Conservation (phyloP, 768 basidiomycete species). For the Royoungia palumana region DNA sequence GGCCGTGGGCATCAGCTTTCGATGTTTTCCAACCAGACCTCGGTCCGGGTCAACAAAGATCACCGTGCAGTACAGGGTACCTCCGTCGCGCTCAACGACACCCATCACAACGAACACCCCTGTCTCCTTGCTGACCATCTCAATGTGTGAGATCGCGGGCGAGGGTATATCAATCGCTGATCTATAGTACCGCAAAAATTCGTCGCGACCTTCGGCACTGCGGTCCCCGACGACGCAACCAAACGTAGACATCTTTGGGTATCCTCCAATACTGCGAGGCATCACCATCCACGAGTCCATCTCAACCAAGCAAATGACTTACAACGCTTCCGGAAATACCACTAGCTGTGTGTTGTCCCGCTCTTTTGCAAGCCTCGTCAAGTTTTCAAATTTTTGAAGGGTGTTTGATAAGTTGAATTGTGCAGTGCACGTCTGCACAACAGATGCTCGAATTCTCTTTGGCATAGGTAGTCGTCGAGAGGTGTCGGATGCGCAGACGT, state of each 20-base stretch:
- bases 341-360: conserved; percentile 46
- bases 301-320: conserved; percentile 14
- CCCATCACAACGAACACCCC: conserved; percentile 58
- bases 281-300: neutral
- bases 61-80: conserved; percentile 60
- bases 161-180: conserved; percentile 60
- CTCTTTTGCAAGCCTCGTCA: conserved; percentile 44
- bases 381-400: conserved; percentile 45
- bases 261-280: conserved; percentile 48
- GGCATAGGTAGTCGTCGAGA: conserved; percentile 13
- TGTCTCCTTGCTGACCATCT: conserved; percentile 44
- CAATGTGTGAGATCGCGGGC: conserved; percentile 44
- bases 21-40: conserved; percentile 58
- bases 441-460: conserved; percentile 45
- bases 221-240: conserved; percentile 48
- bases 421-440: conserved; percentile 50
- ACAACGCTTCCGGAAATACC: conserved; percentile 62
- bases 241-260: conserved; percentile 53
- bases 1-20: conserved; percentile 63
- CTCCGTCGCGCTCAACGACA: conserved; percentile 55
- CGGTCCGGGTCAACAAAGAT: conserved; percentile 52
- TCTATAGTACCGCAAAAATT: conserved; percentile 51
- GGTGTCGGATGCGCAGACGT: neutral
- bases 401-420: conserved; percentile 45
- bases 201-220: conserved; percentile 49